phyloP scores from a whole-genome alignment of 306 rosid genomes.

The Fagus sylvatica region DNA sequence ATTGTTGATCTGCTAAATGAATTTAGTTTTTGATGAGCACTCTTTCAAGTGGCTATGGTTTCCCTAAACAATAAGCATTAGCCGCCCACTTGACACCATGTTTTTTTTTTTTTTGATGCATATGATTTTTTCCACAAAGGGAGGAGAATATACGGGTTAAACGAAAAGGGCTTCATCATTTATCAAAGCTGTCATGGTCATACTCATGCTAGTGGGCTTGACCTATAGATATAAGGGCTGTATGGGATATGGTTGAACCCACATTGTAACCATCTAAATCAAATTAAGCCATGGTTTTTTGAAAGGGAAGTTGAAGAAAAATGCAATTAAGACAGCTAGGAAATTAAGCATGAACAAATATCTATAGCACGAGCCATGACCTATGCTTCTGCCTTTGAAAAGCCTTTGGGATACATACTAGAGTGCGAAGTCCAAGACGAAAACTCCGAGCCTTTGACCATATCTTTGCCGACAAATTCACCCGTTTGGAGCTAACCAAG shows the following conservation, averaged over 20 bases:
- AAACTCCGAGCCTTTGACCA: not conserved
- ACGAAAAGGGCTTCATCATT: too few species aligned
- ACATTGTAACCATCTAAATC: too few species aligned
- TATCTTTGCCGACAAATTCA: not conserved
- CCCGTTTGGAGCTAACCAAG: not conserved
- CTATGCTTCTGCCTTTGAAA: not conserved
- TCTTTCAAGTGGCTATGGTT: too few species aligned
- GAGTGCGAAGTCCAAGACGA: not conserved
- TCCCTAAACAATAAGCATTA: not conserved
- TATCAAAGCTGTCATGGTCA: too few species aligned
- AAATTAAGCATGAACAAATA: not conserved
- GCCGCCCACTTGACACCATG: conserved; percentile 21
- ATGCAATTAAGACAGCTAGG: too few species aligned
- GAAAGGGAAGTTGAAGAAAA: not conserved
- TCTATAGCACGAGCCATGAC: too few species aligned
- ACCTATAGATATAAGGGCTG: too few species aligned
- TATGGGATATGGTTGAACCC: too few species aligned
- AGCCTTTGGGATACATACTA: not conserved
- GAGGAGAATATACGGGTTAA: too few species aligned
- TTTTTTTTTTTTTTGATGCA: too few species aligned
- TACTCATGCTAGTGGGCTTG: too few species aligned
- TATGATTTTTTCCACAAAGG: conserved; percentile 18
- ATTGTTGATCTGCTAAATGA: conserved; percentile 15
- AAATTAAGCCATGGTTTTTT: too few species aligned
- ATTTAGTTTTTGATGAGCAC: not conserved